phyloP scores from a whole-genome alignment of 257 asterid species.

The Solanum ossicruentum region DNA sequence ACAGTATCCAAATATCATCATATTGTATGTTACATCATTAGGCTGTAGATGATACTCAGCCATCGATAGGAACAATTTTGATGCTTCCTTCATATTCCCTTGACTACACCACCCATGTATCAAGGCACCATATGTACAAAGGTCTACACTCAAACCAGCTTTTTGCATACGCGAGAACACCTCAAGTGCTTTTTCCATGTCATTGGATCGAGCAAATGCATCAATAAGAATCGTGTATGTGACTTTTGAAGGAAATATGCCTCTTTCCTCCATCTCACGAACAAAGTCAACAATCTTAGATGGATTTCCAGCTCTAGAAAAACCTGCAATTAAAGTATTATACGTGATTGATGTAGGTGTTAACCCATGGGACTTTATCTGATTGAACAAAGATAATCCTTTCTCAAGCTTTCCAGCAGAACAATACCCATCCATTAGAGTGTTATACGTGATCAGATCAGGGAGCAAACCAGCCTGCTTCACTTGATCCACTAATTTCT shows the following conservation, averaged over 20 bases:
- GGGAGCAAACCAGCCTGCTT: constrained; percentile 40
- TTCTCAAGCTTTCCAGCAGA: constrained; percentile 32
- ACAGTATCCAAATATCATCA: constrained; percentile 59
- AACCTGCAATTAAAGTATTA: constrained; percentile 44
- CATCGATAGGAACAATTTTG: constrained; percentile 46
- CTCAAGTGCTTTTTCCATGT: constrained; percentile 59
- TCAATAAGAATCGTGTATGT: constrained; percentile 65
- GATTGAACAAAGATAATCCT: constrained; percentile 34
- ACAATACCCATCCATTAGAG: constrained; percentile 48
- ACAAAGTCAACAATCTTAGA: constrained; percentile 28
- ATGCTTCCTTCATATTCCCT: constrained; percentile 71
- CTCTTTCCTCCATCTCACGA: constrained; percentile 67
- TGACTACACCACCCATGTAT: constrained; percentile 60
- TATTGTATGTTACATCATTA: constrained; percentile 50
- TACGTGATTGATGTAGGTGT: constrained; percentile 52
- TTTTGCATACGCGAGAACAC: constrained; percentile 40
- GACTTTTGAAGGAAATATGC: constrained; percentile 53
- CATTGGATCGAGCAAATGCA: constrained; percentile 39
- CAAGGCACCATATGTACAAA: constrained; percentile 54
- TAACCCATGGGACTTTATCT: constrained; percentile 39
- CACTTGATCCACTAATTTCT: constrained; percentile 41
- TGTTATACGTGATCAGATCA: constrained; percentile 46
- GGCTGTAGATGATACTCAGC: constrained; percentile 31
- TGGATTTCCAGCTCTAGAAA: constrained; percentile 33
- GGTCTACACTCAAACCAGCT: constrained; percentile 34